These are phyloP conservation scores for Penicillium subrubescens DNA, from an alignment of 495 filamentous ascomycete genomes.

Conservation along the genomic window DNA sequence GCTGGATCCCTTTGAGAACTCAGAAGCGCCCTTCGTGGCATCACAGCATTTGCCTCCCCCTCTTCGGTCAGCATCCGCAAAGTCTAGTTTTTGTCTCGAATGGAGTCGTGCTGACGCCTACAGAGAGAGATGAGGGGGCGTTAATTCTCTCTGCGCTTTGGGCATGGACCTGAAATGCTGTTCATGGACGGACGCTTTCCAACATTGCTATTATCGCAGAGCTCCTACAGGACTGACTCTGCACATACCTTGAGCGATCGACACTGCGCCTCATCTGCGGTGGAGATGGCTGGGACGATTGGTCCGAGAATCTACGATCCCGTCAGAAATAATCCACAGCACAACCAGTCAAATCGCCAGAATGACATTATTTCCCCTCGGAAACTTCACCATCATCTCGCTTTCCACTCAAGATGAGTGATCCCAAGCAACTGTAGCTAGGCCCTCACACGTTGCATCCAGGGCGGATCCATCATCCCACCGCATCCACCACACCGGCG, in stretches of 20 bases:
- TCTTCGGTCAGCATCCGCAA: not conserved
- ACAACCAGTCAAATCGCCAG: slow-evolving; percentile 6
- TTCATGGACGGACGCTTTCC: not conserved
- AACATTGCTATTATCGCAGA: not conserved
- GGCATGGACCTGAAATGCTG: not conserved
- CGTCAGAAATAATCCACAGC: slow-evolving; percentile 7
- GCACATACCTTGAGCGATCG: slow-evolving; percentile 27
- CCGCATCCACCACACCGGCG: not conserved
- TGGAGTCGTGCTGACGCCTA: not conserved
- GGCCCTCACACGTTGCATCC: not conserved
- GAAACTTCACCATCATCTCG: not conserved
- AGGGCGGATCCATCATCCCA: not conserved
- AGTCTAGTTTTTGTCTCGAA: not conserved
- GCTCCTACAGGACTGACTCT: not conserved
- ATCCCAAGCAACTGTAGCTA: not conserved
- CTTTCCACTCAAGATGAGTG: not conserved
- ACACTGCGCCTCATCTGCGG: slow-evolving; percentile 35
- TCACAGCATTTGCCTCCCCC: not conserved
- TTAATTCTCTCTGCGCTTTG: not conserved
- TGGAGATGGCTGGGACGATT: slow-evolving; percentile 28
- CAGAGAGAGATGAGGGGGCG: not conserved
- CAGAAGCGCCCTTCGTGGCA: not conserved
- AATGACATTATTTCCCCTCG: not conserved
- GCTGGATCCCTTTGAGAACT: slow-evolving; percentile 3
- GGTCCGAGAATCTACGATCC: slow-evolving; percentile 38